Evolutionary conservation across 352 stramenopile genomes (phyloP), one percentile per base, ranked within the genome.

Genomic region (Globisporangium megalacanthum): DNA sequence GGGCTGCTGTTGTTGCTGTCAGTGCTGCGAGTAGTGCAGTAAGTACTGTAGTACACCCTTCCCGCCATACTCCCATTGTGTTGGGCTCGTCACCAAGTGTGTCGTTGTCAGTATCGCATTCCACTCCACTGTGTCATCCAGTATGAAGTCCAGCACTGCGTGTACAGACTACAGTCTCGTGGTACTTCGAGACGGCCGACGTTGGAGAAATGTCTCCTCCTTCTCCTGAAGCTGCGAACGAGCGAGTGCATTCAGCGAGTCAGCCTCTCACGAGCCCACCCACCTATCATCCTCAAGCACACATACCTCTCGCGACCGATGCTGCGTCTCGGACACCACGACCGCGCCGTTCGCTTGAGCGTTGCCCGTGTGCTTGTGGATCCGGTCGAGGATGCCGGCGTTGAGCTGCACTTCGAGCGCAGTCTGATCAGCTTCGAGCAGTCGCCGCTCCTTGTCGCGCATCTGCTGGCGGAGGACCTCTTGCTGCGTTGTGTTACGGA

Each of bases 321-420:
- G 69, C 64, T 89, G 78, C 36, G 81, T 93, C 66, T 86, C 78
- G 7, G 62, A 74, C 13, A 88, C 75, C 1, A 93, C 82, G 35
- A 69, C 66, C 11, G 73, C 71, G 3, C 72, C 74, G 36, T 79
- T 73, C n/a, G 58, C 70, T 29, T 83, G 72, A 25, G 57, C 60
- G 9, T 15, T 52, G 0, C 71, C 70, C 20, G 62, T 62, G 47
- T 86, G 73, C 17, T 82, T 65, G 51, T 88, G 74, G 63, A 93
- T 88, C 56, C 91, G 91, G 17, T 84, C 58, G 14, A 93, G 64
- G 1, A 93, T 62, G 55, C 72, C 70, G 41, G 75, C 59, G 49
- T 93, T 93, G 25, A 93, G 61, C 60, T 93, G 79, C 47, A 93
- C 64, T 54, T 93, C 83, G 20, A 89, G 71, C 37, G 56, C 35